These are phyloP conservation scores for Saccharomyces hybrid DNA, from an alignment of 1,139 yeast species.

Conservation along the genomic window DNA sequence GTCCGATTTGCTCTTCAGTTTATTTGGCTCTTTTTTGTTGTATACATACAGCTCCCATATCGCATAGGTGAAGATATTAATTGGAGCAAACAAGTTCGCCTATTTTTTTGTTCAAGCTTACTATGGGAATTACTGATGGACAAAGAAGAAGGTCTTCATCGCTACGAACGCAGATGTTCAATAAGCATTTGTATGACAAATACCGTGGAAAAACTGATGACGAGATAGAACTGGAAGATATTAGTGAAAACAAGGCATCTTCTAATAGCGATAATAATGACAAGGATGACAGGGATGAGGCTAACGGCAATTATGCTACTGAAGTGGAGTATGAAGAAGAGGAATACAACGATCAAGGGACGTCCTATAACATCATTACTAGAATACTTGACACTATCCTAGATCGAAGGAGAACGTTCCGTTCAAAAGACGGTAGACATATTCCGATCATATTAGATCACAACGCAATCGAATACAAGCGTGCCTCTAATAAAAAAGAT, in stretches of 20 bases:
- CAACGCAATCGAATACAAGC: slow-evolving; percentile 17
- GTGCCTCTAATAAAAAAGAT: slow-evolving; percentile 14
- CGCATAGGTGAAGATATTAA: not conserved
- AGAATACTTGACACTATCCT: slow-evolving; percentile 26
- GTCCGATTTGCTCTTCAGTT: not conserved
- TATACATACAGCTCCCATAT: not conserved
- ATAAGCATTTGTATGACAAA: slow-evolving; percentile 36
- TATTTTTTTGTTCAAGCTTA: not conserved
- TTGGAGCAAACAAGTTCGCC: not conserved
- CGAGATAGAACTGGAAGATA: slow-evolving; percentile 30
- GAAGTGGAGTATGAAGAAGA: slow-evolving; percentile 11
- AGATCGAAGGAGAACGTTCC: slow-evolving; percentile 27
- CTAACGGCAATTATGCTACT: slow-evolving; percentile 7
- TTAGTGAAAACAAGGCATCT: slow-evolving; percentile 7
- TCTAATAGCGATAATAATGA: slow-evolving; percentile 10
- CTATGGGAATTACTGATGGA: slow-evolving; percentile 6
- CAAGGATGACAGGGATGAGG: slow-evolving; percentile 8
- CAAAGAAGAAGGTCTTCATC: slow-evolving; percentile 66
- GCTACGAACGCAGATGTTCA: slow-evolving; percentile 64
- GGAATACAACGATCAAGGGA: slow-evolving; percentile 10
- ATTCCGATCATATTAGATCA: slow-evolving; percentile 55
- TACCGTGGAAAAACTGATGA: slow-evolving; percentile 12
- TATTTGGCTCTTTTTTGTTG: not conserved
- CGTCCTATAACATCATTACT: slow-evolving; percentile 15
- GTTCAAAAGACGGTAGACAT: slow-evolving; percentile 59